phyloP scores from a whole-genome alignment of 306 rosid genomes.

The Quercus agrifolia region DNA sequence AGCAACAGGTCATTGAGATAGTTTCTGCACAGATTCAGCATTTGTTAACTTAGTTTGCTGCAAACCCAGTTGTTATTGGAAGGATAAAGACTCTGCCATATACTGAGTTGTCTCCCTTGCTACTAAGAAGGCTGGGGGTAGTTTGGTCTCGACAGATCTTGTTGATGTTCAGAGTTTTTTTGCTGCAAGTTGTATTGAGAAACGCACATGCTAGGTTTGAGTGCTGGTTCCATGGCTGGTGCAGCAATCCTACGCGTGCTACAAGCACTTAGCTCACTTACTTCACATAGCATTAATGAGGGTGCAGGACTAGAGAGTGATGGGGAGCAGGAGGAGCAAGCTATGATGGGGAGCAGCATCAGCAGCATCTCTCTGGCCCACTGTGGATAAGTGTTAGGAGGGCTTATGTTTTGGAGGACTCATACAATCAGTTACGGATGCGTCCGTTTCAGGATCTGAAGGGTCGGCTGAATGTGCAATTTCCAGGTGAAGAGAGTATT shows the following conservation, averaged over 20 bases:
- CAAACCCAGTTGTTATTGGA: slow-evolving; percentile 64
- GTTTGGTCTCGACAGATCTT: slow-evolving; percentile 76
- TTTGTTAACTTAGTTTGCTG: slow-evolving; percentile 49
- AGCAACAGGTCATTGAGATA: neutral
- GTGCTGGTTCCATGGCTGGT: slow-evolving; percentile 99
- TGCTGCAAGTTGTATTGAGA: slow-evolving; percentile 31
- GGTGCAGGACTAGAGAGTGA: slow-evolving; percentile 44
- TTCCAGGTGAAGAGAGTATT: slow-evolving; percentile 99
- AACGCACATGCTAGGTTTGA: slow-evolving; percentile 90
- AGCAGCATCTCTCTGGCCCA: slow-evolving; percentile 86
- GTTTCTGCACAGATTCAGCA: slow-evolving; percentile 75
- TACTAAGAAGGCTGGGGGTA: slow-evolving; percentile 84
- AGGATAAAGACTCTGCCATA: slow-evolving; percentile 95
- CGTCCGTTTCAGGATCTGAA: slow-evolving; percentile 85
- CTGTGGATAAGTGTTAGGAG: slow-evolving; percentile 87
- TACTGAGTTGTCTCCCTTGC: slow-evolving; percentile 94
- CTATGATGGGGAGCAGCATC: slow-evolving; percentile 88
- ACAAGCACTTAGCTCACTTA: slow-evolving; percentile 82
- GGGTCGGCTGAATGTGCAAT: slow-evolving; percentile 91
- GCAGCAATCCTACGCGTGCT: slow-evolving; percentile 90
- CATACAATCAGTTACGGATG: slow-evolving; percentile 93
- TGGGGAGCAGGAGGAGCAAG: slow-evolving; percentile 71
- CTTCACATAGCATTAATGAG: slow-evolving; percentile 42
- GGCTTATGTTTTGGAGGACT: slow-evolving; percentile 97
- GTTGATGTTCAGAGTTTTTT: slow-evolving; percentile 88